These are phyloP conservation scores for Amauroascus niger DNA, from an alignment of 2,329 filamentous ascomycete species.

Conservation along the genomic window DNA sequence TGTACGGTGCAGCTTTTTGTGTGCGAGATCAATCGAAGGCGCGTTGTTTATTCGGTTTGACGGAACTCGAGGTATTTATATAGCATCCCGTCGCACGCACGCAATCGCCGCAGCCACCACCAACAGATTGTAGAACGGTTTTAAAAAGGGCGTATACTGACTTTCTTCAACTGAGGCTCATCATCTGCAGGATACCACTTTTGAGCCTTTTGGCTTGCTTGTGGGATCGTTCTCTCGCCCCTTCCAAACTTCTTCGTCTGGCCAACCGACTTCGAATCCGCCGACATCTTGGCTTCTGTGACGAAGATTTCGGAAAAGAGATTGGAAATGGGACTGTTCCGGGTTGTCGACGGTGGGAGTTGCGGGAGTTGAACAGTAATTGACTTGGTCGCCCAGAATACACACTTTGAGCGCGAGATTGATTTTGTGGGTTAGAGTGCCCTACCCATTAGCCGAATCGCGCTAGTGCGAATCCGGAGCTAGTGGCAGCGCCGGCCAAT, in stretches of 20 bases:
- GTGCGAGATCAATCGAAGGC: not conserved
- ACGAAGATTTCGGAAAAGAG: slow-evolving; percentile 33
- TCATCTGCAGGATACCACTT: slow-evolving; percentile 99
- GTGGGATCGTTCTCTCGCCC: slow-evolving; percentile 84
- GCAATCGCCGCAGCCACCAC: not conserved
- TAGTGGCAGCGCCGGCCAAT: slow-evolving; percentile 9
- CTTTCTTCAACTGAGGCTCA: slow-evolving; percentile 81
- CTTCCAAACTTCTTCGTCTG: slow-evolving; percentile 95
- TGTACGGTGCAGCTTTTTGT: not conserved
- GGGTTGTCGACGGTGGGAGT: slow-evolving; percentile 37
- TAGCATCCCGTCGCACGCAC: not conserved
- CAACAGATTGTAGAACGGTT: slow-evolving; percentile 19
- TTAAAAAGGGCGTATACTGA: slow-evolving; percentile 48
- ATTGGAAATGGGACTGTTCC: slow-evolving; percentile 23
- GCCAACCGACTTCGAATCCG: slow-evolving; percentile 28
- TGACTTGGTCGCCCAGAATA: slow-evolving; percentile 28
- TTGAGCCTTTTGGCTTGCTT: slow-evolving; percentile 81
- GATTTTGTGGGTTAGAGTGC: slow-evolving; percentile 39
- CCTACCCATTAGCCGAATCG: slow-evolving; percentile 34
- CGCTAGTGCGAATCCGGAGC: slow-evolving; percentile 31
- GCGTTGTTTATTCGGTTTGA: not conserved
- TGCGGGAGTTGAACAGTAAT: slow-evolving; percentile 29
- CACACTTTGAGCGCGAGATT: slow-evolving; percentile 26
- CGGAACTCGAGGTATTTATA: not conserved
- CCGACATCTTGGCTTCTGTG: slow-evolving; percentile 47